Evolutionary conservation across 495 filamentous ascomycete genomes (phyloP), one percentile per base, ranked within the genome.

Genomic region (Collariella sp.): DNA sequence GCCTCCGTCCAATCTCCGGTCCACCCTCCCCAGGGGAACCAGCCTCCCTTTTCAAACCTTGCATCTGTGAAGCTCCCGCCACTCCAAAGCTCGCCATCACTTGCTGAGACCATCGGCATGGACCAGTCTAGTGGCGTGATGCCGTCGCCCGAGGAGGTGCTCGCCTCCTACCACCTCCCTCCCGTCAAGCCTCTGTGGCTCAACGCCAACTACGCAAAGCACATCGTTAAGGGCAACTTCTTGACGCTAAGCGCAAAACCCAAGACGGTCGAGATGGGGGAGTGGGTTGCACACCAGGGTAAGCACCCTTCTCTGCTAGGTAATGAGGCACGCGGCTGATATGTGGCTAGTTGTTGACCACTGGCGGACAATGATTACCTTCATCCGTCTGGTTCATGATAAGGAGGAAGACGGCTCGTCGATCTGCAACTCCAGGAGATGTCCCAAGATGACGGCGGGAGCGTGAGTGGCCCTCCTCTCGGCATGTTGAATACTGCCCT

Each of bases 251-350:
- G 89, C 61, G 88, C 88, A 43, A 88, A 88, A 67, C 91, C 91
- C n/a, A 87, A 88, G 69, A 88, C 89, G 44, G 85, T 95, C 20
- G 91, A 95, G 67, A 79, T 87, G 60, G 90, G 89, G 38, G 91
- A 96, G 66, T 96, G 91, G 91, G 73, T 95, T 61, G 89, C 90
- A 54, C 91, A 96, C 70, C 91, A 95, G 78, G 85, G 91, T 93
- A 76, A 71, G 79, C 20, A 7, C 63, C n/a, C n/a, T 5, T 51
- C 3, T 55, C 19, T 29, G 24, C 24, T 35, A 22, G 20, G 20
- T 3, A 35, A 24, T 12, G 53, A 58, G 23, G 18, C 19, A 19
- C 3, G 15, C 22, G 16, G 16, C 48, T 60, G 26, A 60, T 24
- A 44, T 24, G n/a, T 22, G 38, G 29, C 50, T 69, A 94, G 88